Conservation (phyloP, 129 eudicot genomes). For the Lonicera japonica region DNA sequence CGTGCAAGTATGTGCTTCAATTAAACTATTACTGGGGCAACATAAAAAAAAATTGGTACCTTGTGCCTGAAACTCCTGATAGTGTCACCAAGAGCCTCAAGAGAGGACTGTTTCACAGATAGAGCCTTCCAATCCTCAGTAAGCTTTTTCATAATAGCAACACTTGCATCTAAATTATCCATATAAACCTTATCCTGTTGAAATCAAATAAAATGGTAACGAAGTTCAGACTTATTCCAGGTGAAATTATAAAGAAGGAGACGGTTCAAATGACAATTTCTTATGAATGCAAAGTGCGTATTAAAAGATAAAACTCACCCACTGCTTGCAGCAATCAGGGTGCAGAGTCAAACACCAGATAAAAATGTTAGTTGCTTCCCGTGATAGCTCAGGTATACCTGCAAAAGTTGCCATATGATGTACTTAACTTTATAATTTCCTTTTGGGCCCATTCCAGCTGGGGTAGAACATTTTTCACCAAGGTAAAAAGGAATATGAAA, state of each 20-base stretch:
- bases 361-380: constrained; percentile 65
- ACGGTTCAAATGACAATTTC: not conserved
- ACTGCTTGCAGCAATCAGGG: constrained; percentile 73
- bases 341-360: constrained; percentile 77
- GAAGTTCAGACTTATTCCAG: not conserved
- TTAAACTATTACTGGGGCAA: no score
- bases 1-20: not conserved
- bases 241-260: not conserved
- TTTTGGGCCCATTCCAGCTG: no score
- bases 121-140: constrained; percentile 36
- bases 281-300: not conserved
- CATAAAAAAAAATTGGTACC: constrained; percentile 16
- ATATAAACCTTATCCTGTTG: constrained; percentile 42
- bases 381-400: constrained; percentile 69
- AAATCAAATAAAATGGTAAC: constrained; percentile 1
- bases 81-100: constrained; percentile 33
- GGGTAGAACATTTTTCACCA: no score
- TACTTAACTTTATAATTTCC: not conserved
- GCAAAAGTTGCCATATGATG: constrained; percentile 14
- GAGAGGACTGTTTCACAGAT: constrained; percentile 33
- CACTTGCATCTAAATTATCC: constrained; percentile 49
- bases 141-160: constrained; percentile 39
- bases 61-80: constrained; percentile 44
- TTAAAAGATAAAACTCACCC: constrained; percentile 49
- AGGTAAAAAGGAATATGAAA: no score